Base-by-base conservation (phyloP, 768 basidiomycete genomes). In the Mycena belliarum region DNA sequence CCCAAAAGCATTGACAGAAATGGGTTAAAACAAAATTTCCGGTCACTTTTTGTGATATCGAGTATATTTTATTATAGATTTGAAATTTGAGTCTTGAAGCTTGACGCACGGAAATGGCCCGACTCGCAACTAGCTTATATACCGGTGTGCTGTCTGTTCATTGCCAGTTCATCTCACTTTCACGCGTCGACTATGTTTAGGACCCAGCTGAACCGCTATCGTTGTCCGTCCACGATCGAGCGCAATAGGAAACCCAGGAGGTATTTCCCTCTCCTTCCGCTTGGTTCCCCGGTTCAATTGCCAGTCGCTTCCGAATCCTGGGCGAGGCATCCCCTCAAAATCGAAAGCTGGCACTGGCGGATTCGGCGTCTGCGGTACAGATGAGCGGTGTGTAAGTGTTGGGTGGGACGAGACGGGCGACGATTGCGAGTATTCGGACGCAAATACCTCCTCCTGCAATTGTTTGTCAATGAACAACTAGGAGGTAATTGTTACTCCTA, bases 241-340 rank as follows among this genome's bases (percentile, higher is more conserved):
- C n/a, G 63, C 60, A 33, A 79, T 66, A 12, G 77, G 73, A 46
- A 76, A 73, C 4, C 51, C 55, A 32, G 33, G 45, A 29, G 57
- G 63, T 21, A 46, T 8, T 21, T 42, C 32, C 3, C 45, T 44
- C 20, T 55, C 57, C 48, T 59, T 63, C 16, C 59, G 21, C 53
- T 60, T 62, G 35, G 54, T 59, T 10, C 63, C 64, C n/a, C 54
- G 40, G 62, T 51, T n/a, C 60, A 75, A 40, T 42, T 72, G 69
- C 77, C 76, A 76, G 38, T 72, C 69, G 6, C 74, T 76, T 21
- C 64, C 66, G 56, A 79, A 79, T 4, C 69, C 71, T 21, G 76
- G 73, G 10, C 66, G 66, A 23, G 78, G 75, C 70, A 79, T 73
- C 24, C 71, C 76, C 41, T 75, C 73, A 38, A 75, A 75, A 42